These are phyloP conservation scores for Solanum medicagineum DNA, from an alignment of 257 asterid species.

Conservation along the genomic window DNA sequence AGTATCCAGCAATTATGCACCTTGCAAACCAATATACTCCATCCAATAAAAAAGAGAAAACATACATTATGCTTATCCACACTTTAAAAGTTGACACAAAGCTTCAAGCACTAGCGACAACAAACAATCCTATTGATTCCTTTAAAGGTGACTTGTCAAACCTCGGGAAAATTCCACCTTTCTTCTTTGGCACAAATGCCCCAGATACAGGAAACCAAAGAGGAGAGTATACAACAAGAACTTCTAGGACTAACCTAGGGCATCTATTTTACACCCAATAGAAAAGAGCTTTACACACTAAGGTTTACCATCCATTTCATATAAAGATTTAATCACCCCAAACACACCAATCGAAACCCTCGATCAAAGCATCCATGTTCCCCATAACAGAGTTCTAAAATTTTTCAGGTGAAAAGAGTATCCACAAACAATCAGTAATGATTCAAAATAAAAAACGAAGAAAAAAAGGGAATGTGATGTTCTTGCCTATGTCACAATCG, in stretches of 20 bases:
- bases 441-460: not conserved
- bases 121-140: not conserved
- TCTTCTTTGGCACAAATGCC: not conserved
- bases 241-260: not conserved
- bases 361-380: not conserved
- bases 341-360: not conserved
- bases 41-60: not conserved
- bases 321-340: not conserved
- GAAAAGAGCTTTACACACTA: not conserved
- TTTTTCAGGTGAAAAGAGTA: not conserved
- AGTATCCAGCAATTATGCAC: not conserved
- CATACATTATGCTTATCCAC: not conserved
- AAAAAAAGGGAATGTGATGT: not conserved
- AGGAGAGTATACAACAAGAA: not conserved
- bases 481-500: constrained; percentile 46
- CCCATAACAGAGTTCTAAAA: not conserved
- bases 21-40: not conserved
- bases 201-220: not conserved
- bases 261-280: not conserved
- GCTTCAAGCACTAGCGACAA: not conserved
- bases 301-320: not conserved
- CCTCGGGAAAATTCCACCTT: not conserved
- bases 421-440: not conserved
- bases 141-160: not conserved
- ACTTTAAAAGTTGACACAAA: not conserved